Evolutionary conservation across 1,284 basidiomycete species (phyloP).

Genomic region (Inonotus obliquus): DNA sequence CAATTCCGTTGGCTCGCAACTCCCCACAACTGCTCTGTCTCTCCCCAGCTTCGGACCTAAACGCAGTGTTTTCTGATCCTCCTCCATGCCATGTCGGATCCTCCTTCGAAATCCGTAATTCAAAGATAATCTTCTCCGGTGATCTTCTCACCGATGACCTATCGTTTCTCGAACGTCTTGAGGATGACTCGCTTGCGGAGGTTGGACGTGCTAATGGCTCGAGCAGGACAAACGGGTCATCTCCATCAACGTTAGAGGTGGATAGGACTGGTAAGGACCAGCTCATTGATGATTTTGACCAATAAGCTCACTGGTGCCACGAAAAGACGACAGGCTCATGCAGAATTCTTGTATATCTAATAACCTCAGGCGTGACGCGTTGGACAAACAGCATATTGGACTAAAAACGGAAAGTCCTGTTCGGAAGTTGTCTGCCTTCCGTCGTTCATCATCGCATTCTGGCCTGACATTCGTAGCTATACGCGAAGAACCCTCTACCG

Average conservation of each 20-base stretch:
- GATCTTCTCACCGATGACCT: conserved; percentile 18
- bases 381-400: too few relatives aligned
- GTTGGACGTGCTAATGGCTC: neutral
- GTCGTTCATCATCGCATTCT: neutral
- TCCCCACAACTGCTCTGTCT: neutral
- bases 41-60: neutral
- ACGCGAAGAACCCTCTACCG: neutral
- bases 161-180: conserved; percentile 15
- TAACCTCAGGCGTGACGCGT: too few relatives aligned
- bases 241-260: neutral
- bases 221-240: neutral
- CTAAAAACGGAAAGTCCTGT: neutral
- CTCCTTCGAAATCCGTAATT: conserved; percentile 14
- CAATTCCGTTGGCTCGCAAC: neutral
- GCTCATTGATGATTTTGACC: too few relatives aligned
- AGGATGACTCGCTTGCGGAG: conserved; percentile 16
- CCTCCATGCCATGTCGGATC: neutral
- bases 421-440: neutral
- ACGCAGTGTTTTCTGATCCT: conserved; percentile 7
- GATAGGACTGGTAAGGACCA: neutral
- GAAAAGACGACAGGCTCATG: too few relatives aligned
- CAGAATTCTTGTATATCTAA: too few relatives aligned
- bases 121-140: conserved; percentile 5
- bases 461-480: neutral
- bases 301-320: too few relatives aligned